Conservation (phyloP, 1,284 basidiomycete species). For the Sparassis latifolia region DNA sequence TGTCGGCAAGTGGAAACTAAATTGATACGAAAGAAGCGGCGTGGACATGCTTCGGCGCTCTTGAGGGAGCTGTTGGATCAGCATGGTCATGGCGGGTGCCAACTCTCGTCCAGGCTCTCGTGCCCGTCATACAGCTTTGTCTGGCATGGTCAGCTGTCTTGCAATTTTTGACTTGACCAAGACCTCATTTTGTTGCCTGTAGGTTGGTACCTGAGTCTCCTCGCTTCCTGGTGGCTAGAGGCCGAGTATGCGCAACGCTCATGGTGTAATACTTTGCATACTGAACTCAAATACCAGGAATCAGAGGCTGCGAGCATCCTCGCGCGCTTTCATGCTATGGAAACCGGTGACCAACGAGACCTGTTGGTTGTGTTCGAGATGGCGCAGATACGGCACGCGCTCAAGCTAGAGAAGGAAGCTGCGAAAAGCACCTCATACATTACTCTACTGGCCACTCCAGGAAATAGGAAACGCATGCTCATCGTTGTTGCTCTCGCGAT, state of each 20-base stretch:
- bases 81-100: slow-evolving; percentile 66
- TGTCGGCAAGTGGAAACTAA: slow-evolving; percentile 8
- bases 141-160: slow-evolving; percentile 33
- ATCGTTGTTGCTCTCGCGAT: slow-evolving; percentile 64
- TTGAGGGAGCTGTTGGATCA: slow-evolving; percentile 36
- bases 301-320: slow-evolving; percentile 50
- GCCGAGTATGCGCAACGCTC: slow-evolving; percentile 33
- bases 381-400: slow-evolving; percentile 65
- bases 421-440: slow-evolving; percentile 48
- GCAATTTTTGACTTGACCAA: background rate
- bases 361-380: slow-evolving; percentile 64
- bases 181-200: slow-evolving; percentile 5
- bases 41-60: slow-evolving; percentile 52
- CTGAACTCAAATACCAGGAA: slow-evolving; percentile 23
- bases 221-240: slow-evolving; percentile 58
- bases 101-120: slow-evolving; percentile 59
- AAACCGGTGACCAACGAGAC: slow-evolving; percentile 53
- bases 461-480: slow-evolving; percentile 61
- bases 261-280: background rate
- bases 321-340: slow-evolving; percentile 60
- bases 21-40: slow-evolving; percentile 24
- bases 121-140: slow-evolving; percentile 53
- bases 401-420: slow-evolving; percentile 54
- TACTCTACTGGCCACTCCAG: slow-evolving; percentile 47
- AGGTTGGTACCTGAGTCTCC: slow-evolving; percentile 69